Base-by-base conservation (phyloP, 345 rosid genomes). In the Pistacia vera region DNA sequence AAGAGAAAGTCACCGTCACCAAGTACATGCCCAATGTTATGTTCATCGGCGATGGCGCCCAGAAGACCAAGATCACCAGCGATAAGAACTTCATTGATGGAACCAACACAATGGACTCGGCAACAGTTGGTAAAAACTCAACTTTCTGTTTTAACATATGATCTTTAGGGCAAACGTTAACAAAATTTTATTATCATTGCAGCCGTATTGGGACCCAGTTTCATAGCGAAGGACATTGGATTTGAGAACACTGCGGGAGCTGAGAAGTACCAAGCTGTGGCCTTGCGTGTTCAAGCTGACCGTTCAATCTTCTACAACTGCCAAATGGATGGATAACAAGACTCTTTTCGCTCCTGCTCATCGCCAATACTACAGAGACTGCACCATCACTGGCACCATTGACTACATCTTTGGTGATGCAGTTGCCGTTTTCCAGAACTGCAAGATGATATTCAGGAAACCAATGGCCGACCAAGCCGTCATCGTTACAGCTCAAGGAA, bases 11-110 rank as follows among this genome's bases (percentile, higher is more conserved):
- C 22, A 8, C 11, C 0, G 59, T 93, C 59, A 22, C 76, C 11
- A 85, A 54, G 76, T 20, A 46, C 4, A 74, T 75, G 88, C 33
- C 69, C 0, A 41, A 85, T 38, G 77, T 95, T n/a, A 71, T 87
- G 85, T 80, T 95, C 72, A 73, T 93, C 41, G 98, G 99, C 1
- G 99, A 95, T 11, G 99, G 96, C 13, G 81, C 88, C 14, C 79
- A 78, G 5, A 90, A 85, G 85, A 93, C 96, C 17, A 80, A 51
- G 56, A 86, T 95, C 83, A 84, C 91, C 38, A 92, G 96, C 11
- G 76, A 35, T 60, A 78, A 74, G 60, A 92, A 80, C 76, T 87
- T 44, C 18, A 75, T 75, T 0, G 85, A 84, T 52, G 95, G 94
- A 4, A 71, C 74, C 73, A 77, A 72, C 59, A 88, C 98, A 38